Evolutionary conservation across 2,329 filamentous ascomycete genomes (phyloP).

Genomic region (Colletotrichum higginsianum): DNA sequence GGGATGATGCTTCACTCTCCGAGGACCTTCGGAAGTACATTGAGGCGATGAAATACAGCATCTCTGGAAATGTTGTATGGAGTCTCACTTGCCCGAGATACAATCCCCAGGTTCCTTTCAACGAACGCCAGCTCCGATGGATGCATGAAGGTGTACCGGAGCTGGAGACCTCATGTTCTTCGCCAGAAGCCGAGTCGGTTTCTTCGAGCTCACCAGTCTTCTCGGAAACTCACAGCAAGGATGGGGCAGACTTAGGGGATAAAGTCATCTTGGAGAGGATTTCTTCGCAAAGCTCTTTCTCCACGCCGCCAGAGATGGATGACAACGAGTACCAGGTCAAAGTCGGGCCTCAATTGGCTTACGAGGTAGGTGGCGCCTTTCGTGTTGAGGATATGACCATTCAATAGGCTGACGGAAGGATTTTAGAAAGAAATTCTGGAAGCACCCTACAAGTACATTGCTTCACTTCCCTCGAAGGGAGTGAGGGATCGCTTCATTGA

Average conservation of each 20-base stretch:
- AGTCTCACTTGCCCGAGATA: slow-evolving; percentile 3
- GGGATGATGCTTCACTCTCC: background rate
- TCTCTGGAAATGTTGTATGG: slow-evolving; percentile 1
- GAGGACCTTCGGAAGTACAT: background rate
- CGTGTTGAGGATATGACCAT: background rate
- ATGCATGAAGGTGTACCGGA: background rate
- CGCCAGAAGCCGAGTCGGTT: background rate
- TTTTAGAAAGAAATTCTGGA: background rate
- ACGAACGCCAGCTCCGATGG: background rate
- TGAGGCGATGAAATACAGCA: slow-evolving; percentile 2
- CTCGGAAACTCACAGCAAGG: background rate
- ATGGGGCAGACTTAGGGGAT: background rate
- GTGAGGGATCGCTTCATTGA: background rate
- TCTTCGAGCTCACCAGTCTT: background rate
- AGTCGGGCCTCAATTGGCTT: background rate
- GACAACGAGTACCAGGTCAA: background rate
- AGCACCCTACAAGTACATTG: background rate
- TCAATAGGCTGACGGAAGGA: background rate
- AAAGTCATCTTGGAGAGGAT: background rate
- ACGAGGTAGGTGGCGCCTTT: background rate
- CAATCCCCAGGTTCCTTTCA: background rate
- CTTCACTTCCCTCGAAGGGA: background rate
- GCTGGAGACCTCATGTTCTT: background rate
- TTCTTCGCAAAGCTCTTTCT: background rate
- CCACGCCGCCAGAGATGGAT: background rate